phyloP scores from a whole-genome alignment of 257 asterid species.

The Scutellaria barbata region DNA sequence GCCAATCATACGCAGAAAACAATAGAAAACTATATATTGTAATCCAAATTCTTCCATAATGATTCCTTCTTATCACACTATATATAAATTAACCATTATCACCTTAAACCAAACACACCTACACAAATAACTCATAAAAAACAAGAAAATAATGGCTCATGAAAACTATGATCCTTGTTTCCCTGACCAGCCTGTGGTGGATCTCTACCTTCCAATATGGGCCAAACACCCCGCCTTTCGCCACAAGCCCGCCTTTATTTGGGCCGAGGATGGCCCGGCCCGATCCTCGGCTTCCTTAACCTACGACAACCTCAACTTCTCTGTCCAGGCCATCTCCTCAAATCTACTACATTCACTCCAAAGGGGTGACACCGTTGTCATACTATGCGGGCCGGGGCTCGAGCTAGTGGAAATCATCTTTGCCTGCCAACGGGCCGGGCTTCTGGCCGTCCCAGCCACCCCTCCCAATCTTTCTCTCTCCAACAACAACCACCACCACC shows the following conservation, averaged over 20 bases:
- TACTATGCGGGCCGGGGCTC: constrained; percentile 69
- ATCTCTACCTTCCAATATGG: constrained; percentile 79
- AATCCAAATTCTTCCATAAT: constrained; percentile 17
- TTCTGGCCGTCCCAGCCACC: constrained; percentile 53
- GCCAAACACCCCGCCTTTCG: constrained; percentile 56
- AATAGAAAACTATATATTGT: neutral
- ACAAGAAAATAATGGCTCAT: constrained; percentile 25
- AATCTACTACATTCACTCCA: constrained; percentile 41
- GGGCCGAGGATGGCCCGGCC: constrained; percentile 54
- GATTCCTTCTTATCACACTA: constrained; percentile 20
- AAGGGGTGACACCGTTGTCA: constrained; percentile 58
- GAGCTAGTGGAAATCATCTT: constrained; percentile 64
- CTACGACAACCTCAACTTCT: constrained; percentile 54
- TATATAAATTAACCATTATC: constrained; percentile 18
- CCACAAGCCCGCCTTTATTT: constrained; percentile 71
- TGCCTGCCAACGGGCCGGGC: constrained; percentile 79
- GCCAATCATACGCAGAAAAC: constrained; percentile 16
- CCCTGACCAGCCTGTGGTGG: constrained; percentile 77
- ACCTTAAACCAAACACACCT: neutral
- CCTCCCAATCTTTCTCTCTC: constrained; percentile 60
- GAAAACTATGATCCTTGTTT: constrained; percentile 73
- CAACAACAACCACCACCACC: constrained; percentile 42
- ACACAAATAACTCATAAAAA: neutral
- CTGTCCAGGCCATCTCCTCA: constrained; percentile 55
- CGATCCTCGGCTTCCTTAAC: constrained; percentile 40